These are phyloP conservation scores for Fusarium pseudoanthophilum DNA, from an alignment of 2,329 filamentous ascomycete species.

Conservation along the genomic window DNA sequence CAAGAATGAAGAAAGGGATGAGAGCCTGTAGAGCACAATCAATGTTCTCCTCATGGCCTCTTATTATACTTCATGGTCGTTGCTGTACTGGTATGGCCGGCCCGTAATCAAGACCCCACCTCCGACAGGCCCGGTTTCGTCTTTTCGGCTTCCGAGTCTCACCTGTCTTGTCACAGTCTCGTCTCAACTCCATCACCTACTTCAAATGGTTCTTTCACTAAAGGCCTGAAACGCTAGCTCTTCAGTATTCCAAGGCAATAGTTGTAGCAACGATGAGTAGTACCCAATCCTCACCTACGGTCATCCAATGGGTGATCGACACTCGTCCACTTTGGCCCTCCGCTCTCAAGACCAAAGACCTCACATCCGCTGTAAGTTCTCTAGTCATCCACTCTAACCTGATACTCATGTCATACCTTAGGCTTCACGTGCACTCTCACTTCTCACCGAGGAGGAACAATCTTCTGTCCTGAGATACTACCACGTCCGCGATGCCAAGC, in stretches of 20 bases:
- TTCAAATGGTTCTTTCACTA: background rate
- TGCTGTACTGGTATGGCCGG: conserved; percentile 1
- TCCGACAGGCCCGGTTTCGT: conserved; percentile 34
- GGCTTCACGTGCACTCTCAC: conserved; percentile 64
- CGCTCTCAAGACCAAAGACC: conserved; percentile 60
- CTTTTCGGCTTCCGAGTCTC: conserved; percentile 35
- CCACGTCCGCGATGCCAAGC: conserved; percentile 77
- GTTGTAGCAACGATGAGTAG: conserved; percentile 24
- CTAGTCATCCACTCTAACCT: background rate
- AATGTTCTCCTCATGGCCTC: background rate
- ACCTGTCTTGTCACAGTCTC: conserved; percentile 20
- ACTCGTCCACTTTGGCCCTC: conserved; percentile 68
- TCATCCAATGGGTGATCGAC: conserved; percentile 72
- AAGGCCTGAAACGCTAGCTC: conserved; percentile 3
- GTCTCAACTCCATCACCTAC: background rate
- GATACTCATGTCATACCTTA: conserved; percentile 43
- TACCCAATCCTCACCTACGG: conserved; percentile 43
- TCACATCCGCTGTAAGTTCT: conserved; percentile 57
- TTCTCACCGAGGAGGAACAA: conserved; percentile 67
- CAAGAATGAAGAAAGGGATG: background rate
- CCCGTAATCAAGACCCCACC: conserved; percentile 21
- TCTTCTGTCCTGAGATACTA: conserved; percentile 68
- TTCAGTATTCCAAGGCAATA: background rate
- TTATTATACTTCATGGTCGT: conserved; percentile 11
- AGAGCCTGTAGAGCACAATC: conserved; percentile 13